Evolutionary conservation across 768 basidiomycete species (phyloP).

Genomic region (Baorangia bicolor): DNA sequence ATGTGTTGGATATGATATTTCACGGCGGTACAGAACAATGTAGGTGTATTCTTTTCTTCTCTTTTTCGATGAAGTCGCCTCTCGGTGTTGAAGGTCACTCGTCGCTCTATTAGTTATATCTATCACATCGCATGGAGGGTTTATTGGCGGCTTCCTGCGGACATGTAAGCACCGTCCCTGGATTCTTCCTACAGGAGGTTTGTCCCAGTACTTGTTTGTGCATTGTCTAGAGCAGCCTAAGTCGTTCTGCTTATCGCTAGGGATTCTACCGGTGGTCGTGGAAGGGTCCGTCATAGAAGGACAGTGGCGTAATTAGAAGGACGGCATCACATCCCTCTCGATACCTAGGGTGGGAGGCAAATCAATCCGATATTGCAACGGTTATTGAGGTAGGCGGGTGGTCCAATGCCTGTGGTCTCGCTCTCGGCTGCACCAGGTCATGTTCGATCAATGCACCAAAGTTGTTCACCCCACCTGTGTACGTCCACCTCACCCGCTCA

Average conservation of each 20-base stretch:
- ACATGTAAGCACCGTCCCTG: conserved; percentile 44
- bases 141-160: conserved; percentile 55
- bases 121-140: conserved; percentile 64
- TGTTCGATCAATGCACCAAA: too few relatives aligned
- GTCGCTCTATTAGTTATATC: conserved; percentile 49
- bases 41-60: conserved; percentile 29
- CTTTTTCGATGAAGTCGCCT: background rate
- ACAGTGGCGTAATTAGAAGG: conserved; percentile 2
- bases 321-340: too few relatives aligned
- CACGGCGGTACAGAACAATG: conserved; percentile 41
- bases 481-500: too few relatives aligned
- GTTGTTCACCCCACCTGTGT: too few relatives aligned
- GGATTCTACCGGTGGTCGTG: conserved; percentile 28
- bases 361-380: background rate
- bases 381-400: background rate
- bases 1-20: conserved; percentile 58
- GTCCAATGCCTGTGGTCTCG: background rate
- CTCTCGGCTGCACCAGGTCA: too few relatives aligned
- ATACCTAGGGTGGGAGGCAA: background rate
- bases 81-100: background rate
- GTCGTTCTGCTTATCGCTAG: conserved; percentile 1
- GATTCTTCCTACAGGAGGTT: conserved; percentile 64
- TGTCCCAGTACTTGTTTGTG: conserved; percentile 14
- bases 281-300: conserved; percentile 3
- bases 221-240: background rate